These are phyloP conservation scores for Emmonsiellopsis sp. DNA, from an alignment of 2,329 filamentous ascomycete genomes.

Conservation along the genomic window DNA sequence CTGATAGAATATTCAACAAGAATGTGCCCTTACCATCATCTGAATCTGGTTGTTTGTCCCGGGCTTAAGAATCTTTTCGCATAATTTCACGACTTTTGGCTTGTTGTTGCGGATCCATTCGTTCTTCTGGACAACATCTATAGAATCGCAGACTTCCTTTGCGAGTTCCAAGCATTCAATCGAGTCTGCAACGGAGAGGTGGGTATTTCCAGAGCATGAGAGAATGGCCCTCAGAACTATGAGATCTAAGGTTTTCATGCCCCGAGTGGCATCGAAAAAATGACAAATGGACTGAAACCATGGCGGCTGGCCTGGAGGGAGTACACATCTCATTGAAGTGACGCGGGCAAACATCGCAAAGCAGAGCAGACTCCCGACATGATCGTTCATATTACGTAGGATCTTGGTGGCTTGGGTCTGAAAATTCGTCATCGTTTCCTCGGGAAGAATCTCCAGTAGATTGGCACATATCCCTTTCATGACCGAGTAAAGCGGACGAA, in stretches of 20 bases:
- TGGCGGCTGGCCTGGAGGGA: neutral
- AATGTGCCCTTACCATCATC: conserved; percentile 21
- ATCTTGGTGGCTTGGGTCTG: conserved; percentile 28
- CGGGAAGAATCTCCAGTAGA: conserved; percentile 21
- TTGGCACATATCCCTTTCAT: conserved; percentile 20
- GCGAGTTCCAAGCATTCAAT: conserved; percentile 28
- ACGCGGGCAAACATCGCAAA: conserved; percentile 31
- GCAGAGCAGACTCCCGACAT: conserved; percentile 33
- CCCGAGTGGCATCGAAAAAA: conserved; percentile 31
- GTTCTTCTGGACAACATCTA: conserved; percentile 23
- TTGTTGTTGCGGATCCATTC: conserved; percentile 25
- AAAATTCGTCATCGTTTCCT: conserved; percentile 25
- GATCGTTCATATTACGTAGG: conserved; percentile 29
- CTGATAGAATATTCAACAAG: neutral
- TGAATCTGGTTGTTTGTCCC: conserved; percentile 21
- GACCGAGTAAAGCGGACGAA: conserved; percentile 25
- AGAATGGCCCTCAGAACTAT: conserved; percentile 32
- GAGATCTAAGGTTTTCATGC: conserved; percentile 31
- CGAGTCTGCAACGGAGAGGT: conserved; percentile 18
- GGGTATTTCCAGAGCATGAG: conserved; percentile 29
- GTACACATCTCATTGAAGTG: conserved; percentile 12
- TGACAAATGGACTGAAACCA: conserved; percentile 29
- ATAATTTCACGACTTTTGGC: conserved; percentile 27
- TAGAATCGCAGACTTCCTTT: conserved; percentile 24
- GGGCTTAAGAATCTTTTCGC: conserved; percentile 25